Conservation (phyloP, 75 land plant species). For the Pinus albicaulis region DNA sequence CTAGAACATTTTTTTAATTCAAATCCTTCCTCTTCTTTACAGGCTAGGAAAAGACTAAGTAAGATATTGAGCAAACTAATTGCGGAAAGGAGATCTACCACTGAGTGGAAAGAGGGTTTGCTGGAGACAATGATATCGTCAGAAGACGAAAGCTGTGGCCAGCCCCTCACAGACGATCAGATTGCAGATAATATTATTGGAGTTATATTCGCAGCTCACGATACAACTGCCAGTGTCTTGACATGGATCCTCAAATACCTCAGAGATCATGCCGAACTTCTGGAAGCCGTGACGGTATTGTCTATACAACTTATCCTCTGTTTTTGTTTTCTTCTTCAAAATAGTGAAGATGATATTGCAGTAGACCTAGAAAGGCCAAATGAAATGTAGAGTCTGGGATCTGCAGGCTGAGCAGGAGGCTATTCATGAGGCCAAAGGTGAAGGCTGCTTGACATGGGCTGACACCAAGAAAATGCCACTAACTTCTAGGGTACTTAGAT, state of each 20-base stretch:
- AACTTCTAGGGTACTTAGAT: conserved; percentile 35
- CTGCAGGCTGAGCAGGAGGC: conserved; percentile 72
- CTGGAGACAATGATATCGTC: conserved; percentile 40
- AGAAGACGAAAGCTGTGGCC: conserved; percentile 27
- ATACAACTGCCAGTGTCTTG: conserved; percentile 56
- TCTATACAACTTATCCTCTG: background rate
- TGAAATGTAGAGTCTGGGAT: background rate
- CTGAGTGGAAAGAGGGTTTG: conserved; percentile 22
- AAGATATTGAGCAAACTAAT: conserved; percentile 53
- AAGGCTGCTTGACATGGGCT: conserved; percentile 44
- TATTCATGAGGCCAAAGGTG: conserved; percentile 22
- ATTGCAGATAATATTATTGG: conserved; percentile 65
- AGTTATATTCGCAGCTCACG: conserved; percentile 56
- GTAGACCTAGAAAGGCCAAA: background rate
- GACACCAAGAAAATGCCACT: conserved; percentile 62
- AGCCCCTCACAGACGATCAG: conserved; percentile 69
- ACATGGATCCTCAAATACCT: conserved; percentile 71
- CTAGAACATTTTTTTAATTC: background rate
- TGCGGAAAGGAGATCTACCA: conserved; percentile 27
- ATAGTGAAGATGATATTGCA: no score
- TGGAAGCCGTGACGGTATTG: conserved; percentile 59
- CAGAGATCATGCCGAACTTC: conserved; percentile 29
- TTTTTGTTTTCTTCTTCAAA: no score
- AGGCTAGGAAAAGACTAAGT: conserved; percentile 68
- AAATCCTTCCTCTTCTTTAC: background rate